Conservation (phyloP, 306 rosid genomes). For the Dryas alaskensis region DNA sequence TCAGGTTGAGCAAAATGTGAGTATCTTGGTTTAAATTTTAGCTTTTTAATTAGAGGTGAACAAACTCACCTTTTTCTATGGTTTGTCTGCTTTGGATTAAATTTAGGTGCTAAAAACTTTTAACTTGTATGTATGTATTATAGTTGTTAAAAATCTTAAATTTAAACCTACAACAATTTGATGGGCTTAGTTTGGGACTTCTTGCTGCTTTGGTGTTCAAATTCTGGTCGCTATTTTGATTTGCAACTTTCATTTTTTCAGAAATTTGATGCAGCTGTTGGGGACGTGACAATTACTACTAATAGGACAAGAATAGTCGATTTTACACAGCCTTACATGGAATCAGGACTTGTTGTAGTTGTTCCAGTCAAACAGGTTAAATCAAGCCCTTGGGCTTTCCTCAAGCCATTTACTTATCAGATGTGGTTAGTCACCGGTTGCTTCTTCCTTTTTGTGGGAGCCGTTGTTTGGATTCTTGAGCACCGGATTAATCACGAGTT, state of each 20-base stretch:
- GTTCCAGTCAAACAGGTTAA: conserved; percentile 56
- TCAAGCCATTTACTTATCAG: conserved; percentile 56
- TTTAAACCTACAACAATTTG: neutral
- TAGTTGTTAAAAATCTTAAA: neutral
- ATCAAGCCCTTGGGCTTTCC: conserved; percentile 83
- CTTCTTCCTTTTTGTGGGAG: conserved; percentile 74
- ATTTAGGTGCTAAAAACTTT: conserved; percentile 11
- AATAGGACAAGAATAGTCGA: conserved; percentile 77
- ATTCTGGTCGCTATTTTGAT: neutral
- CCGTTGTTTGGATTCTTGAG: conserved; percentile 92
- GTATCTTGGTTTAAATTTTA: conserved; percentile 33
- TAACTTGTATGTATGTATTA: neutral
- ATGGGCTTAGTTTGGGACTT: conserved; percentile 6
- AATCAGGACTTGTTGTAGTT: conserved; percentile 76
- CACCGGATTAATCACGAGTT: conserved; percentile 73
- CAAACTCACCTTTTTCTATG: neutral
- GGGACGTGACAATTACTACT: conserved; percentile 77
- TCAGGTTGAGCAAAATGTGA: conserved; percentile 70
- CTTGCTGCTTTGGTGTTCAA: conserved; percentile 7
- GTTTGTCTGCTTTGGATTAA: conserved; percentile 15
- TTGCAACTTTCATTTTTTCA: conserved; percentile 23
- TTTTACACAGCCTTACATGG: conserved; percentile 81
- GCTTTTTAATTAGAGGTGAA: conserved; percentile 12
- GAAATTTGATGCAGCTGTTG: conserved; percentile 80
- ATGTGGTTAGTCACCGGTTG: conserved; percentile 80